phyloP scores from a whole-genome alignment of 306 rosid genomes.

The Mimosa pudica region DNA sequence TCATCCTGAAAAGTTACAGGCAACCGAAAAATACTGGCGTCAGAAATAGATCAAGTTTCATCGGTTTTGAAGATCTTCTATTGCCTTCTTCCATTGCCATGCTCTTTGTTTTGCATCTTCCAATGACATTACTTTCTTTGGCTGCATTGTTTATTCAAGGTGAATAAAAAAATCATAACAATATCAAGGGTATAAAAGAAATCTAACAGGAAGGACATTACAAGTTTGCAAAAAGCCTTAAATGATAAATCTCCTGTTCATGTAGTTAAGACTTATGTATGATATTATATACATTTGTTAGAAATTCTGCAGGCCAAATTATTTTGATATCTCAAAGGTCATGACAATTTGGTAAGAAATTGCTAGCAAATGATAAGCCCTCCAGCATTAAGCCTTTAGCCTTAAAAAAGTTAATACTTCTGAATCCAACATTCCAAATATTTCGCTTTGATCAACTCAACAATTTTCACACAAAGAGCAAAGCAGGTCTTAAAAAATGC shows the following conservation, averaged over 20 bases:
- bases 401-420: not conserved
- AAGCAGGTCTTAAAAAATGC: not conserved
- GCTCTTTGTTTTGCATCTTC: slow-evolving; percentile 97
- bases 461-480: not conserved
- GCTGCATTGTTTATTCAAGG: slow-evolving; percentile 56
- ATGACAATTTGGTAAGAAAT: not conserved
- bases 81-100: slow-evolving; percentile 94
- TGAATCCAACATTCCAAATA: not conserved
- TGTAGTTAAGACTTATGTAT: too few species aligned
- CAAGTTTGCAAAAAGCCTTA: slow-evolving; percentile 6
- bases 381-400: not conserved
- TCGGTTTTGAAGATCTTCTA: slow-evolving; percentile 95
- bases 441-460: not conserved
- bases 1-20: slow-evolving; percentile 48
- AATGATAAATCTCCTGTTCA: too few species aligned
- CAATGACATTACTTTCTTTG: slow-evolving; percentile 83
- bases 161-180: not conserved
- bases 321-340: not conserved
- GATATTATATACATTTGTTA: too few species aligned
- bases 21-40: slow-evolving; percentile 42
- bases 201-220: not conserved
- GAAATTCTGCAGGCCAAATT: too few species aligned
- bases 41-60: slow-evolving; percentile 51
- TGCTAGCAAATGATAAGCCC: not conserved
- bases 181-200: not conserved